Conservation (phyloP, 2,329 filamentous ascomycete species). For the Talaromyces amestolkiae region DNA sequence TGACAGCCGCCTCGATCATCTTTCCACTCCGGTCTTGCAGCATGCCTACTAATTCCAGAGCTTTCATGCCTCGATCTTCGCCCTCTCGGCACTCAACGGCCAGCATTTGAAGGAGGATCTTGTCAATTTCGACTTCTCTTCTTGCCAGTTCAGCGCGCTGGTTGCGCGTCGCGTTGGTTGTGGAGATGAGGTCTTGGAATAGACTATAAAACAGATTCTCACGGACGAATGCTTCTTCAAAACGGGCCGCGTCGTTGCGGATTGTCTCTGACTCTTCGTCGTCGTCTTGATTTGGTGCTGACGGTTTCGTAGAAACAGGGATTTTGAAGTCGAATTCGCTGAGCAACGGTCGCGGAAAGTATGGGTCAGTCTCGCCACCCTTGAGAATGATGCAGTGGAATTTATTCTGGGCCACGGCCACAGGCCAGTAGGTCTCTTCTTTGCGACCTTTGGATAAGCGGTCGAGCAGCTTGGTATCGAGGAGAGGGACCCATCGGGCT, state of each 20-base stretch:
- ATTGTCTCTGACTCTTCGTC: constrained; percentile 41
- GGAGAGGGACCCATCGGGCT: constrained; percentile 84
- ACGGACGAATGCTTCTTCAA: constrained; percentile 81
- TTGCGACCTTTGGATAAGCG: constrained; percentile 83
- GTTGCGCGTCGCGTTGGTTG: constrained; percentile 61
- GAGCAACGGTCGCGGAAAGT: constrained; percentile 84
- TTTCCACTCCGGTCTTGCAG: constrained; percentile 81
- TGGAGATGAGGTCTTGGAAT: constrained; percentile 69
- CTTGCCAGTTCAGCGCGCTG: constrained; percentile 67
- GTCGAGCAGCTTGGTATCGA: constrained; percentile 81
- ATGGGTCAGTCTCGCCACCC: constrained; percentile 86
- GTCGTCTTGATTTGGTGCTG: constrained; percentile 35
- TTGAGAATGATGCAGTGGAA: constrained; percentile 99
- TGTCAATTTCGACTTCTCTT: constrained; percentile 83
- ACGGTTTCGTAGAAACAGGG: constrained; percentile 63
- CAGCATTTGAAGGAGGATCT: constrained; percentile 82
- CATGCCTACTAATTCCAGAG: constrained; percentile 81
- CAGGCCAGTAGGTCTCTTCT: constrained; percentile 88
- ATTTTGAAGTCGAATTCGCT: constrained; percentile 92
- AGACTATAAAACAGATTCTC: constrained; percentile 70
- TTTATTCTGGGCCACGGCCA: constrained; percentile 83
- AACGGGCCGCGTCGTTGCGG: constrained; percentile 43
- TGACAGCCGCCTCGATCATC: constrained; percentile 88
- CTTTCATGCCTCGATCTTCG: constrained; percentile 92
- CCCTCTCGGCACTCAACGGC: constrained; percentile 87